These are phyloP conservation scores for Podaxis mareebaensis DNA, from an alignment of 768 basidiomycete genomes.

Conservation along the genomic window DNA sequence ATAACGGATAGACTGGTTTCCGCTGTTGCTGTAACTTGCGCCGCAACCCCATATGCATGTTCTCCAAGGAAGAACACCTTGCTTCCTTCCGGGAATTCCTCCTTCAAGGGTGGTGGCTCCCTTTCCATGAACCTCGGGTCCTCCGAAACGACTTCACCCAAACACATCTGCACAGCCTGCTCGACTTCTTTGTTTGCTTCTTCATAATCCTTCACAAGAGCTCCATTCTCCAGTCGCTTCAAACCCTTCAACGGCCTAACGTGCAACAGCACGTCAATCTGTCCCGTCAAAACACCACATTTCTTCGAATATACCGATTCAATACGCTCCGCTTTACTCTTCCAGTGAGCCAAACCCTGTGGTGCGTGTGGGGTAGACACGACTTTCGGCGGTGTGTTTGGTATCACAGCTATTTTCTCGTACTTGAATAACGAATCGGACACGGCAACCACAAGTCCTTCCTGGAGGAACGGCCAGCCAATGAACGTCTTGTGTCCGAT, in stretches of 20 bases:
- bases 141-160: conserved; percentile 80
- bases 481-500: conserved; percentile 78
- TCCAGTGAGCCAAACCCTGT: conserved; percentile 74
- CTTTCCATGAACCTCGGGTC: conserved; percentile 87
- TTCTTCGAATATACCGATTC: conserved; percentile 88
- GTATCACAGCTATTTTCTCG: conserved; percentile 63
- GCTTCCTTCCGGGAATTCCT: conserved; percentile 89
- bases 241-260: conserved; percentile 94
- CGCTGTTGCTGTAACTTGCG: conserved; percentile 77
- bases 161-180: conserved; percentile 84
- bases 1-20: conserved; percentile 75
- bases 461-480: conserved; percentile 95
- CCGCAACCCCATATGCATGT: conserved; percentile 94
- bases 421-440: conserved; percentile 89
- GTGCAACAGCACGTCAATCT: conserved; percentile 80
- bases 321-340: conserved; percentile 75
- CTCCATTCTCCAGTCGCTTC: conserved; percentile 84
- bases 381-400: conserved; percentile 52
- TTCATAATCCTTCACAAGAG: conserved; percentile 95
- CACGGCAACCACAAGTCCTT: conserved; percentile 83
- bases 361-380: conserved; percentile 73
- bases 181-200: conserved; percentile 78
- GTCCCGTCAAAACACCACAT: conserved; percentile 82
- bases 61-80: conserved; percentile 96
- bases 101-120: conserved; percentile 75